phyloP scores from a whole-genome alignment of 495 filamentous ascomycete genomes.

The Rhypophila decipiens region DNA sequence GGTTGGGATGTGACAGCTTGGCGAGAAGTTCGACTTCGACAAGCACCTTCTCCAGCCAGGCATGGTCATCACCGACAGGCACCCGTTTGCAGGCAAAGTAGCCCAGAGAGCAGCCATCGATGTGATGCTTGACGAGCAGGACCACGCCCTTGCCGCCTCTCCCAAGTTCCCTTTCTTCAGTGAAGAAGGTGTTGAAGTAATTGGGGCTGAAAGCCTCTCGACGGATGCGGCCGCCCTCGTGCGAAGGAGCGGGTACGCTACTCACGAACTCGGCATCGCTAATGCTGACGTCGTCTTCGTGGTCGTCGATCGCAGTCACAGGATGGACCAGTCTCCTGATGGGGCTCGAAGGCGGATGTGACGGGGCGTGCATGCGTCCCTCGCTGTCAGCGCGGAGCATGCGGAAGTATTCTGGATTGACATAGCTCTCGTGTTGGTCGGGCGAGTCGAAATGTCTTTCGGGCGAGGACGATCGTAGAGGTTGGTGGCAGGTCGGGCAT shows the following conservation, averaged over 20 bases:
- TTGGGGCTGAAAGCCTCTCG: conserved; percentile 79
- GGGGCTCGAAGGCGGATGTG: conserved; percentile 38
- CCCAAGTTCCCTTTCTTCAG: conserved; percentile 77
- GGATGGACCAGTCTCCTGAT: conserved; percentile 42
- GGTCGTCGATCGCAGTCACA: conserved; percentile 22
- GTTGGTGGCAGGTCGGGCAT: conserved; percentile 85
- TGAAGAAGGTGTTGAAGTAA: conserved; percentile 89
- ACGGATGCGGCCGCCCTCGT: conserved; percentile 61
- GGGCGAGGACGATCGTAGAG: conserved; percentile 51
- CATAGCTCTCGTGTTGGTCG: conserved; percentile 57
- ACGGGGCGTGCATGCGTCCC: conserved; percentile 13
- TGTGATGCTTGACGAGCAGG: conserved; percentile 78
- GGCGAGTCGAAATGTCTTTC: conserved; percentile 40
- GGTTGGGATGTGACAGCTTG: conserved; percentile 83
- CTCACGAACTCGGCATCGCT: conserved; percentile 47
- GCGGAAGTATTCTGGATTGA: conserved; percentile 87
- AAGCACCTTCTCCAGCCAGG: conserved; percentile 90
- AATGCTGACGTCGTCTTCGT: conserved; percentile 15
- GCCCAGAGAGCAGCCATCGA: conserved; percentile 78
- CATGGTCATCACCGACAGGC: conserved; percentile 89
- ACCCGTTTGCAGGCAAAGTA: conserved; percentile 96
- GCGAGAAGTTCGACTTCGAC: conserved; percentile 89
- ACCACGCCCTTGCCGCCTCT: conserved; percentile 93
- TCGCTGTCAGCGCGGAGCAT: conserved; percentile 61
- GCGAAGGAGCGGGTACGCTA: conserved; percentile 42